Evolutionary conservation across 306 rosid genomes (phyloP).

Genomic region (Dalbergia cultrata): DNA sequence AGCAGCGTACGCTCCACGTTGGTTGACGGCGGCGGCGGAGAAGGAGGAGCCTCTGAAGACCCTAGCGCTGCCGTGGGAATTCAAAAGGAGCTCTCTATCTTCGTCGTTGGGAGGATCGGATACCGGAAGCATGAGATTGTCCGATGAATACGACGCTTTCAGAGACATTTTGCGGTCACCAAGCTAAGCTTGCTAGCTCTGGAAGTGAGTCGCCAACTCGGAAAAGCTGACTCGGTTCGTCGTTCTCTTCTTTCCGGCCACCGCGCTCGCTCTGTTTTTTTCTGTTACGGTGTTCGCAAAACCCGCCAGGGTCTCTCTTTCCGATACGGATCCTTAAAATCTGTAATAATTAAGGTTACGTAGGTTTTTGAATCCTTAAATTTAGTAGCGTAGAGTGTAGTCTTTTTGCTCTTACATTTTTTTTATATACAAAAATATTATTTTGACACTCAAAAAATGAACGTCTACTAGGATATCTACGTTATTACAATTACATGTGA

Average conservation of each 20-base stretch:
- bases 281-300: neutral
- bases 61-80: neutral
- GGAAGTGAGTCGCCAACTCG: constrained; percentile 32
- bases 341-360: neutral
- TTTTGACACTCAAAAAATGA: no score
- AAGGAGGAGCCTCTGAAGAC: no score
- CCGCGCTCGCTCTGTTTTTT: neutral
- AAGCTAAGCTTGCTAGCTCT: neutral
- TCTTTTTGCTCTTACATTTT: no score
- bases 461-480: no score
- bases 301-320: constrained; percentile 2
- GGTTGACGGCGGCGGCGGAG: constrained; percentile 60
- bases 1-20: constrained; percentile 76
- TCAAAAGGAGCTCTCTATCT: constrained; percentile 59
- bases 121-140: constrained; percentile 63
- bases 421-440: no score
- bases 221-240: constrained; percentile 1
- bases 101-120: constrained; percentile 73
- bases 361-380: no score
- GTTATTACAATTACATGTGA: no score
- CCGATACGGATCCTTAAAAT: constrained; percentile 21
- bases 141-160: constrained; percentile 59
- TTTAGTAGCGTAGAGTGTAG: no score
- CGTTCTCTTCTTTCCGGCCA: constrained; percentile 13
- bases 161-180: constrained; percentile 47